Evolutionary conservation across 805 yeast genomes (phyloP).

Genomic region (Blastobotrys parvus): DNA sequence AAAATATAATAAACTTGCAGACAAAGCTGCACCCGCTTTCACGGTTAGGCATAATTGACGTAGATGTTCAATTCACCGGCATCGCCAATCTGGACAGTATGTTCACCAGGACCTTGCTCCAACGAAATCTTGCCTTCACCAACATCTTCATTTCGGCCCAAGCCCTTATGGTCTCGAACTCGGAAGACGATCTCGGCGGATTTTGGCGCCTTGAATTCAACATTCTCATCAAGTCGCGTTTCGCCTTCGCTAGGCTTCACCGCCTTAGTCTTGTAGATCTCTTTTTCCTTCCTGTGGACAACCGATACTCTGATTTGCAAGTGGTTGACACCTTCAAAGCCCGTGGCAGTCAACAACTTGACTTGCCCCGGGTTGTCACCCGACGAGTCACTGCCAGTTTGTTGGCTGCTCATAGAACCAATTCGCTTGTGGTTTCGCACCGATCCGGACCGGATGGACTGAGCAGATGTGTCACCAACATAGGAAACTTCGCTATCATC

Average conservation of each 20-base stretch:
- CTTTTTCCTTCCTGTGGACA: slow-evolving; percentile 38
- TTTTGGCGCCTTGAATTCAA: slow-evolving; percentile 57
- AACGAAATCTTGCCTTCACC: slow-evolving; percentile 45
- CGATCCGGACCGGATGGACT: slow-evolving; percentile 1
- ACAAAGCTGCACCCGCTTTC: too few relatives aligned
- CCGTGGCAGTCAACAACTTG: slow-evolving; percentile 17
- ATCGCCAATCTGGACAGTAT: slow-evolving; percentile 7
- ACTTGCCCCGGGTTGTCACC: slow-evolving; percentile 14
- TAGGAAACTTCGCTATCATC: slow-evolving; percentile 14
- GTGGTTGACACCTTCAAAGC: slow-evolving; percentile 19
- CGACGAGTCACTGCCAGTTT: slow-evolving; percentile 12
- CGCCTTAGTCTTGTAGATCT: slow-evolving; percentile 55
- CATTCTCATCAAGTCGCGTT: slow-evolving; percentile 42
- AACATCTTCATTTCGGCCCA: slow-evolving; percentile 61
- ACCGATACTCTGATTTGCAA: slow-evolving; percentile 42
- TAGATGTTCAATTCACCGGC: slow-evolving; percentile 8
- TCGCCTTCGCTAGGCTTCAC: slow-evolving; percentile 42
- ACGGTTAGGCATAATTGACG: slow-evolving; percentile 2
- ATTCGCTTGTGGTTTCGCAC: slow-evolving; percentile 13
- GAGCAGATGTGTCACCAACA: slow-evolving; percentile 3
- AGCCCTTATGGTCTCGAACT: slow-evolving; percentile 57
- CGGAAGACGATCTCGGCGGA: slow-evolving; percentile 53
- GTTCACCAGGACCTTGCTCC: slow-evolving; percentile 8
- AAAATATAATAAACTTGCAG: too few relatives aligned
- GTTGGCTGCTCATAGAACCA: slow-evolving; percentile 11